Base-by-base conservation (phyloP, 805 yeast genomes). In the Helenozyma rhizophorensis region DNA sequence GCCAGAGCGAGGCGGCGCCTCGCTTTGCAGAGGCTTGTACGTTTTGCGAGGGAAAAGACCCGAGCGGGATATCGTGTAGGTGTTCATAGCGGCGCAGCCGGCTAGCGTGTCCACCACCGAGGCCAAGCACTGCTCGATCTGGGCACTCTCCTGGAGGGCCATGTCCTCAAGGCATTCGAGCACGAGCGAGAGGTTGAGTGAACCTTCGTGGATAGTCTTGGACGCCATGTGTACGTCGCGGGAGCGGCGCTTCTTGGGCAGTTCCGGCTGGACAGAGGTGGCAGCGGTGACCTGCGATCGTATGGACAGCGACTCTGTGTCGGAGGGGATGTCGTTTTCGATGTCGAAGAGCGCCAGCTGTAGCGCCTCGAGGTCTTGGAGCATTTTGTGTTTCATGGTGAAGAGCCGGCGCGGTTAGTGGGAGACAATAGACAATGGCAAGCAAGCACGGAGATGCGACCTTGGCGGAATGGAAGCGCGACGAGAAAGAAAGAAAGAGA, bases 131-230 rank as follows among this genome's bases (percentile, higher is more conserved):
- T 37, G 13, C 22, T 48, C 45, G 9, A 58, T 49, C 15, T 27
- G 29, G 9, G 37, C 39, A 10, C 36, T 48, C 22, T 58, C 62
- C 27, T 50, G 49, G 2, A 22, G 7, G 10, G 48, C 29, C 58
- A 58, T 56, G 21, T 57, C 61, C 22, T 38, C 42, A 32, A 58
- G 31, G 30, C 61, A 57, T 7, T 54, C 60, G 11, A 58, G 37
- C 25, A 58, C 38, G 14, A 39, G 38, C 7, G 31, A 11, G 24
- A 25, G 3, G 33, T 25, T 8, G 27, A 23, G 18, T 15, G 17
- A 21, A 27, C 29, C 18, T 15, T 19, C 32, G 21, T 14, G 16
- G 33, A 28, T 25, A 18, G 17, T 9, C 10, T 19, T 22, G 10
- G 29, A 22, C 9, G 19, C 14, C 14, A 21, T 12, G 10, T 32